Conservation (phyloP, 768 basidiomycete genomes). For the Boletus subcaerulescens region DNA sequence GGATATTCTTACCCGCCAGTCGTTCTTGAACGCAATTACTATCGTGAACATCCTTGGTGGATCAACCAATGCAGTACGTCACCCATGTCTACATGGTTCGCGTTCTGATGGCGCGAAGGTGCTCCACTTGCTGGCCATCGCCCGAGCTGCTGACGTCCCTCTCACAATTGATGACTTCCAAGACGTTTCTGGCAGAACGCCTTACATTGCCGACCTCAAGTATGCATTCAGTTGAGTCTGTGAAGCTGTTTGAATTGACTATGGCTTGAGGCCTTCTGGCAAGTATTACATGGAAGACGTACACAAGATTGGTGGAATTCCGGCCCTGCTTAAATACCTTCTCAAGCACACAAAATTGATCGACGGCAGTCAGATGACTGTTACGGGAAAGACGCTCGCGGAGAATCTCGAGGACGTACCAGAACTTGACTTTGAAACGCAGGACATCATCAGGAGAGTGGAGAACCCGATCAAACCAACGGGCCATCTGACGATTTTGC, state of each 20-base stretch:
- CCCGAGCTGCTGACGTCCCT: slow-evolving; percentile 70
- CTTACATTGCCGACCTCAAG: slow-evolving; percentile 83
- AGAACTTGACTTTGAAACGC: slow-evolving; percentile 66
- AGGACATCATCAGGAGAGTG: slow-evolving; percentile 73
- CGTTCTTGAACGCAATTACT: slow-evolving; percentile 82
- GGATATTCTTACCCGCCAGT: slow-evolving; percentile 64
- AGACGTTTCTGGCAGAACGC: slow-evolving; percentile 71
- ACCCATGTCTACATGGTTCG: background rate
- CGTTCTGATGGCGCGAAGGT: slow-evolving; percentile 44
- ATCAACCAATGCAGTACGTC: slow-evolving; percentile 78
- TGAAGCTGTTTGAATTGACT: slow-evolving; percentile 4
- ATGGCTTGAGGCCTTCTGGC: slow-evolving; percentile 61
- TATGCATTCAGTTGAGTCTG: slow-evolving; percentile 28
- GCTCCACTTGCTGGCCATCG: slow-evolving; percentile 81
- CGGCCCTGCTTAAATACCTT: slow-evolving; percentile 81
- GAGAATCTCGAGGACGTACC: slow-evolving; percentile 80
- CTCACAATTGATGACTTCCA: slow-evolving; percentile 89
- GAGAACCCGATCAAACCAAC: slow-evolving; percentile 81
- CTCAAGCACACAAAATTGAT: slow-evolving; percentile 75
- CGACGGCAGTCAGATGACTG: slow-evolving; percentile 80
- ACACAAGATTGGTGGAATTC: slow-evolving; percentile 81
- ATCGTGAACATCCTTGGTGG: slow-evolving; percentile 80
- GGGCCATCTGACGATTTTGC: slow-evolving; percentile 84
- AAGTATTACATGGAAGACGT: slow-evolving; percentile 90
- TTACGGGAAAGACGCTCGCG: slow-evolving; percentile 87